A percentile compares a stretch with the other conserved stretches of the same genome.
Conservation (phyloP, 176 grass and related monocot genomes). For the Otatea glauca region DNA sequence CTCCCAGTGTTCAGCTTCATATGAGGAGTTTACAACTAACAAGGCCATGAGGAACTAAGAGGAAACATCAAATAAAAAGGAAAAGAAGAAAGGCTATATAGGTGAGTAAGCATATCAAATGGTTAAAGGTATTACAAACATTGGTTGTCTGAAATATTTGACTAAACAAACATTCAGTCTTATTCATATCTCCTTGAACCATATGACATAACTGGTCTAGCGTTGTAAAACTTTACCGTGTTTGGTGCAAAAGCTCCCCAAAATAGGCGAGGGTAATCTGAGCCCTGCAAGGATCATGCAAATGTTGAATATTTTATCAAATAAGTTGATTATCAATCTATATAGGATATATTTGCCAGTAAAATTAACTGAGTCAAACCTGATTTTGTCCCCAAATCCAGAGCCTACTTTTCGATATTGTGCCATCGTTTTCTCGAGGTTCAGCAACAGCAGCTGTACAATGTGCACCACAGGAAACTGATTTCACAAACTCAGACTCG, state of each 20-base stretch:
- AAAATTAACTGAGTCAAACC: conserved; percentile 49
- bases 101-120: neutral
- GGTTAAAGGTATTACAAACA: neutral
- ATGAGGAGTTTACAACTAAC: neutral
- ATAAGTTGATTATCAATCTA: conserved; percentile 36
- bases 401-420: conserved; percentile 68
- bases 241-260: conserved; percentile 88
- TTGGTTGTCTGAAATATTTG: neutral
- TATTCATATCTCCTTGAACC: conserved; percentile 34
- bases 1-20: conserved; percentile 15
- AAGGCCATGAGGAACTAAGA: conserved; percentile 2
- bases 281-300: conserved; percentile 63
- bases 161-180: conserved; percentile 18
- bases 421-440: conserved; percentile 78
- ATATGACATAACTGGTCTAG: neutral
- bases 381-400: conserved; percentile 99
- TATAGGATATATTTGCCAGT: neutral
- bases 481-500: conserved; percentile 83
- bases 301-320: conserved; percentile 37
- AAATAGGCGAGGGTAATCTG: conserved; percentile 82
- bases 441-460: conserved; percentile 96
- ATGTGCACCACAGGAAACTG: conserved; percentile 93
- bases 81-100: neutral
- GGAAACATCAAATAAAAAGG: neutral
- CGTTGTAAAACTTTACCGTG: conserved; percentile 65